Evolutionary conservation across 2,329 filamentous ascomycete species (phyloP), one percentile per base, ranked within the genome.

Genomic region (Davidsoniella neocaledoniae): DNA sequence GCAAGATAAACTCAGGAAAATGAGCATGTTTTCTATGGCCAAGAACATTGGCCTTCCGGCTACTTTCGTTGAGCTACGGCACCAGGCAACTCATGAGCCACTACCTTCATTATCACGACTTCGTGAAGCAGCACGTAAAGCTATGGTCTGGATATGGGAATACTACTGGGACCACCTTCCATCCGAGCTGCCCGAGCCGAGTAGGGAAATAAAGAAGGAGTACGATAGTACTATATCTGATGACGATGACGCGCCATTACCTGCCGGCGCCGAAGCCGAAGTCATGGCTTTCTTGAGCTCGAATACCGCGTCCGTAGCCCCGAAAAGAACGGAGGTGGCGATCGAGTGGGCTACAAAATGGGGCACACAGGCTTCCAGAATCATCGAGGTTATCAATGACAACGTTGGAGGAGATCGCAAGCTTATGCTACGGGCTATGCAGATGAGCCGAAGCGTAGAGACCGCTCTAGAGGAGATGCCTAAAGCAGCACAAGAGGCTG

Each of bases 51-150:
- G 76, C 0, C 65, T 87, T 51, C 82, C 83, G 0, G 77, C 81
- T 0, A 81, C 82, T 0, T 93, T 94, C 63, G 86, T 95, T 49
- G 87, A 94, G 68, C 70, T 93, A 52, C 77, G 88, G 43, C 88
- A 95, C 62, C 84, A 93, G 65, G 85, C 84, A 41, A 93, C 87
- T 39, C 88, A 96, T 62, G 85, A 93, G 63, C 83, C 87, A 60
- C 68, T 94, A 51, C 88, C 88, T 0, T 79, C 81, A 1, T 68
- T 94, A 48, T 71, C 75, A 9, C 79, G 86, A 55, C 68, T 95
- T 54, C 76, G 86, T 48, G 72, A 72, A 36, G 83, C 83, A 1
- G 77, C 82, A 1, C 66, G 71, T 55, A 77, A 81, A 57, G 85
- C 83, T 1, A 68, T 95, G 54, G 69, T 71, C 42, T 95, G 88